Evolutionary conservation across 225 moss, liverwort and hornwort genomes (phyloP), one percentile per base, ranked within the genome.

Genomic region (Pleurozium schreberi): DNA sequence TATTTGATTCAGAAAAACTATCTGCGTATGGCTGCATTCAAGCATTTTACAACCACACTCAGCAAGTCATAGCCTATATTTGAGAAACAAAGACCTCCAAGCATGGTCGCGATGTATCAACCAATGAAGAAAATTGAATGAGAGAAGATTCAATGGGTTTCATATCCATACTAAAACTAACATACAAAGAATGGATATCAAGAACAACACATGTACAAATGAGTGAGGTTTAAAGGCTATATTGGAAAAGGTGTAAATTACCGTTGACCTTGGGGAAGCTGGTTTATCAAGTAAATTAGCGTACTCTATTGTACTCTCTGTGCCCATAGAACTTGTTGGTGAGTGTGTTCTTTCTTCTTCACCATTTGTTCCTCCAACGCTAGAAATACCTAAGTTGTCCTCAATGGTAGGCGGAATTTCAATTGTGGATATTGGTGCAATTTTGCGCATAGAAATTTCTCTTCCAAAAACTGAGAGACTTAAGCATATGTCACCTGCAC

Each of bases 401-500:
- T 88, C 89, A 73, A 89, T 89, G 77, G 33, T 66, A 65, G 88
- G 78, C 53, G 88, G 93, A 67, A 83, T 86, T 25, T 86, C 88
- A 75, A 90, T 79, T 86, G 66, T 86, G 57, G 91, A 76, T 45
- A 91, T 83, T 67, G 89, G 81, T 38, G 86, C 73, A 64, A 53
- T 20, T 84, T 86, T 85, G 14, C 42, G 88, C 38, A 52, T 47
- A 68, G 85, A 85, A 76, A 85, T 5, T 26, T 92, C 91, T 71
- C 86, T 93, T 63, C 97, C 96, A 78, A 93, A 94, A 74, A 97
- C 53, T 31, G 95, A 94, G 34, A 96, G 81, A 43, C 91, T 95
- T 85, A 97, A 88, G 85, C 92, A 88, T 80, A 97, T 93, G 57
- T 95, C 91, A 50, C 97, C 96, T 95, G 95, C 87, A 84, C 57